Percentiles rank a stretch among this genome's conserved stretches.
These are phyloP conservation scores for Hexamita inflata DNA, from an alignment of 208 protist species.

Conservation along the genomic window DNA sequence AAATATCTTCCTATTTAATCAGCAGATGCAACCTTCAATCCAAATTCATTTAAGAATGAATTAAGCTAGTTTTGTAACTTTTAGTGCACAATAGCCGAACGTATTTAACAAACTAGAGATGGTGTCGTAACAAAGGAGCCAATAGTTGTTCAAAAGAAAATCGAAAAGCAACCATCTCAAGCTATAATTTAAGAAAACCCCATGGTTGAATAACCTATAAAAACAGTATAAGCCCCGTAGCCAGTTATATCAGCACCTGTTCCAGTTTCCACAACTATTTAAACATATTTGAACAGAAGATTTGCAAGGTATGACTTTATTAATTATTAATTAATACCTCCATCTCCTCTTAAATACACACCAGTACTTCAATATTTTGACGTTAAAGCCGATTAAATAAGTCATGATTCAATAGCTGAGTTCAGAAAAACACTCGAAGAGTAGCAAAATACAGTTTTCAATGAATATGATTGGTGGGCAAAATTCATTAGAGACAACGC, in stretches of 20 bases:
- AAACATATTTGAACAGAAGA: not conserved
- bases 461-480: not conserved
- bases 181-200: no score
- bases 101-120: not conserved
- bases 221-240: no score
- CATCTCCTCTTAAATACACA: not conserved
- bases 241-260: no score
- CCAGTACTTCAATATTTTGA: not conserved
- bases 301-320: not conserved
- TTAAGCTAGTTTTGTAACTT: not conserved
- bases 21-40: not conserved
- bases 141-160: not conserved
- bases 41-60: not conserved
- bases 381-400: no score
- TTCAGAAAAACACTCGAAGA: not conserved
- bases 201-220: no score
- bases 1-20: not conserved
- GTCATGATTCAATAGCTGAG: not conserved
- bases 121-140: not conserved
- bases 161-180: not conserved
- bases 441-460: not conserved
- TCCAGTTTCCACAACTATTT: no score
- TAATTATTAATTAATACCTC: not conserved
- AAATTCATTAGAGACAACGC: not conserved
- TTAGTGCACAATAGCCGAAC: not conserved